phyloP scores from a whole-genome alignment of 1,284 basidiomycete genomes.

The Moniliella sp. region DNA sequence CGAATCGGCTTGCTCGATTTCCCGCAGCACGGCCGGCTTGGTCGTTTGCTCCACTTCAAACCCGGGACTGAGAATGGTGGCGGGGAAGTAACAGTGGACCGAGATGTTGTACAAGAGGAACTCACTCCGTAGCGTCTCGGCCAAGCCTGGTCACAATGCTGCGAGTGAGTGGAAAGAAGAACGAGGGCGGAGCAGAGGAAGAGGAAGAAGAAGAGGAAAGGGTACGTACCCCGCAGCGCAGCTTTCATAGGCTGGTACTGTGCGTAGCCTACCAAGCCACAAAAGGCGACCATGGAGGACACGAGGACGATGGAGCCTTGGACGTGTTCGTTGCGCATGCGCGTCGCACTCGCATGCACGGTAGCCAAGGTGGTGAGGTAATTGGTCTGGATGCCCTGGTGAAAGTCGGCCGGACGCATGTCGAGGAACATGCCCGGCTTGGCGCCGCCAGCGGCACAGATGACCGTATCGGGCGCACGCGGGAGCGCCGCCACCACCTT shows the following conservation, averaged over 20 bases:
- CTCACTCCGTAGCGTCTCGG: conserved; percentile 64
- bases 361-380: conserved; percentile 48
- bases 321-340: conserved; percentile 46
- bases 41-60: conserved; percentile 56
- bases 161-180: too few relatives aligned
- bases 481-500: conserved; percentile 17
- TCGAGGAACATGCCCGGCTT: conserved; percentile 55
- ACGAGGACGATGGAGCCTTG: conserved; percentile 57
- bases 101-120: conserved; percentile 55
- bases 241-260: conserved; percentile 72
- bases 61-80: conserved; percentile 62
- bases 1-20: conserved; percentile 59
- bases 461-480: conserved; percentile 46
- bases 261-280: conserved; percentile 61
- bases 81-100: conserved; percentile 68
- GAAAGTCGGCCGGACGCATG: conserved; percentile 43
- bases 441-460: conserved; percentile 52
- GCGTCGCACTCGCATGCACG: conserved; percentile 50
- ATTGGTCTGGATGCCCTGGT: conserved; percentile 37
- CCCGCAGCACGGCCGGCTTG: conserved; percentile 57
- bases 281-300: conserved; percentile 57
- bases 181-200: not conserved
- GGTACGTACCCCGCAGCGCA: conserved; percentile 52
- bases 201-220: not conserved
- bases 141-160: conserved; percentile 49